Percentiles rank a stretch among this genome's conserved stretches.
phyloP scores from a whole-genome alignment of 1,284 basidiomycete genomes.

The Cutaneotrichosporon sp. region DNA sequence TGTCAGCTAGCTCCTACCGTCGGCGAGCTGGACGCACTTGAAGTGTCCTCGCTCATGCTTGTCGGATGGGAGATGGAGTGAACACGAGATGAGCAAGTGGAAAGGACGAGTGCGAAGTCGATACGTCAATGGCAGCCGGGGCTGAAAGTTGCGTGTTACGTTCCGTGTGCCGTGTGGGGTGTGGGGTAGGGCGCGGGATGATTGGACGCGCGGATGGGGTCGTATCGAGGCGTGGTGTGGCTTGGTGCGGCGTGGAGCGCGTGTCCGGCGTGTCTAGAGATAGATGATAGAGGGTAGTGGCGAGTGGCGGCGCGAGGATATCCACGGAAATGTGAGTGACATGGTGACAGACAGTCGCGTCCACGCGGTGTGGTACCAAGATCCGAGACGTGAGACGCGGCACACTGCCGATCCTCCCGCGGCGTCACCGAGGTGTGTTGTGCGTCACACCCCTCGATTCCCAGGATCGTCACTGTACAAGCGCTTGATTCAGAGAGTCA shows the following conservation, averaged over 20 bases:
- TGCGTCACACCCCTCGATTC: neutral
- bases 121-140: too few relatives aligned
- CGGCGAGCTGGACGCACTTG: neutral
- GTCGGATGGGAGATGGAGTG: too few relatives aligned
- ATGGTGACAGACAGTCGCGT: neutral
- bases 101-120: too few relatives aligned
- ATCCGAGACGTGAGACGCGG: neutral
- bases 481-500: too few relatives aligned
- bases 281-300: too few relatives aligned
- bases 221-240: neutral
- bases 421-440: neutral
- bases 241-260: too few relatives aligned
- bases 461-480: too few relatives aligned
- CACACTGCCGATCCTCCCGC: neutral
- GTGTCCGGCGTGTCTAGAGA: too few relatives aligned
- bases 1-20: neutral
- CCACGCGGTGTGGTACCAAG: neutral
- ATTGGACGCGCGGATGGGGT: neutral
- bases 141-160: slow-evolving; percentile 1
- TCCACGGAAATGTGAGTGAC: neutral
- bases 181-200: neutral
- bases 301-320: too few relatives aligned
- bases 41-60: too few relatives aligned
- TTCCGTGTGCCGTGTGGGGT: neutral
- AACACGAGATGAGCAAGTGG: too few relatives aligned